These are phyloP conservation scores for Trichocladium antarcticum DNA, from an alignment of 495 filamentous ascomycete genomes.

Conservation along the genomic window DNA sequence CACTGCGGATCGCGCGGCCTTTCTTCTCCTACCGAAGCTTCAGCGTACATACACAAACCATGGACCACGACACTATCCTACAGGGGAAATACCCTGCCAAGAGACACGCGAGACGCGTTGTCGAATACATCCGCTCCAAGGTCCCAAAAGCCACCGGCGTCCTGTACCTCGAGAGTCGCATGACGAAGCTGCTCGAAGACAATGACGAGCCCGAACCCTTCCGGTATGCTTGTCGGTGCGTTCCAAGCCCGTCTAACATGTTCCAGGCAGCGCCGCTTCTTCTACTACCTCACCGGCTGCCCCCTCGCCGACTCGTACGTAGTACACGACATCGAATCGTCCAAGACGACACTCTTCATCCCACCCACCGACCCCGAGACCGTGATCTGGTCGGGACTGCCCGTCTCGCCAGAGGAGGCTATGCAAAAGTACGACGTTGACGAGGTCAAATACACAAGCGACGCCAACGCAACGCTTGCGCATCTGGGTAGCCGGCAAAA, in stretches of 20 bases:
- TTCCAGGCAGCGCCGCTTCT: conserved; percentile 71
- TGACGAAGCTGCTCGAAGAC: conserved; percentile 67
- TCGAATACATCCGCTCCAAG: conserved; percentile 54
- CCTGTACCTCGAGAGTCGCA: conserved; percentile 81
- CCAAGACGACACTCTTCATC: conserved; percentile 79
- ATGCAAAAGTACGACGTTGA: conserved; percentile 73
- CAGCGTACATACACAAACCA: conserved; percentile 1
- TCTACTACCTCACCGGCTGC: conserved; percentile 93
- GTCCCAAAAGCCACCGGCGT: conserved; percentile 49
- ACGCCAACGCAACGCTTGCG: conserved; percentile 56
- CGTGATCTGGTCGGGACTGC: conserved; percentile 94
- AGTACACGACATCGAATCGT: conserved; percentile 62
- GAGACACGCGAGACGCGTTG: conserved; percentile 72
- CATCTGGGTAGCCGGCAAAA: conserved; percentile 35
- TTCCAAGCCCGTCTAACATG: conserved; percentile 7
- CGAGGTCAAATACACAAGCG: conserved; percentile 53
- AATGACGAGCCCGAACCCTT: conserved; percentile 69
- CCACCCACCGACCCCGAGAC: conserved; percentile 76
- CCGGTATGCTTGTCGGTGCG: conserved; percentile 38
- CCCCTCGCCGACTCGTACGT: conserved; percentile 69
- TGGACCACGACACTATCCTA: conserved; percentile 32
- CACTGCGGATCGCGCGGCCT: not conserved
- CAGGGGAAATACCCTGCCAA: conserved; percentile 91
- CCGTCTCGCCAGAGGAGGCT: conserved; percentile 64
- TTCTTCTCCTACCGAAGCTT: not conserved